Evolutionary conservation across 1,139 yeast genomes (phyloP), one percentile per base, ranked within the genome.

Genomic region (Suhomyces ambrosiae): DNA sequence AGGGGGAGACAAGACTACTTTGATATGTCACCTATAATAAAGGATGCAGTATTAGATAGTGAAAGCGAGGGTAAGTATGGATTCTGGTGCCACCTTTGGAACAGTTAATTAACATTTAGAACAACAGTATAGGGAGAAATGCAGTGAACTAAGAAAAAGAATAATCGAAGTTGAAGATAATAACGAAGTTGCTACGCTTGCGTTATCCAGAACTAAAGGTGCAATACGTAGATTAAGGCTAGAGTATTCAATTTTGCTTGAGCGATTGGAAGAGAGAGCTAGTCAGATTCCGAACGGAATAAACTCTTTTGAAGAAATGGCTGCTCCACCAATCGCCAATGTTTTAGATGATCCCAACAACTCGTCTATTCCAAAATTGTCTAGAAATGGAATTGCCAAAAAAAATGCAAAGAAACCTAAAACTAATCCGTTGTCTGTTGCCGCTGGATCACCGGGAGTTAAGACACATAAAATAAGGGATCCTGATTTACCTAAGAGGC

Each of bases 401-500:
- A 56, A 49, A 46, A 50, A 49, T 21, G 40, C 47, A 7, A 56
- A 60, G 43, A 52, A 47, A 27, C 29, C 43, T 5, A 50, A 47
- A 28, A 36, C 37, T 9, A 45, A 45, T 18, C 41, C 47, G 0
- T 35, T 40, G 19, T 40, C 46, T 15, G 23, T 33, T 10, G 28
- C 36, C 7, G 17, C 34, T 14, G 30, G 38, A 10, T 59, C 56
- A 42, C 10, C 35, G 4, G 19, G 30, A 5, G 52, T 49, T 29
- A 63, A 58, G 43, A 54, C 56, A 28, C 62, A 50, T 37, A 66
- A 68, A 44, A 56, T 67, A 18, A 76, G 89, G 52, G 95, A 86
- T 58, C 96, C 95, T 3, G 82, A 80, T 49, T 74, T 84, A 53
- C 96, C 97, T 11, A 86, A 86, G 52, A 74, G 95, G 50, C 96